Conservation (phyloP, 176 grass and related monocot genomes). For the Pontederia paniculata region DNA sequence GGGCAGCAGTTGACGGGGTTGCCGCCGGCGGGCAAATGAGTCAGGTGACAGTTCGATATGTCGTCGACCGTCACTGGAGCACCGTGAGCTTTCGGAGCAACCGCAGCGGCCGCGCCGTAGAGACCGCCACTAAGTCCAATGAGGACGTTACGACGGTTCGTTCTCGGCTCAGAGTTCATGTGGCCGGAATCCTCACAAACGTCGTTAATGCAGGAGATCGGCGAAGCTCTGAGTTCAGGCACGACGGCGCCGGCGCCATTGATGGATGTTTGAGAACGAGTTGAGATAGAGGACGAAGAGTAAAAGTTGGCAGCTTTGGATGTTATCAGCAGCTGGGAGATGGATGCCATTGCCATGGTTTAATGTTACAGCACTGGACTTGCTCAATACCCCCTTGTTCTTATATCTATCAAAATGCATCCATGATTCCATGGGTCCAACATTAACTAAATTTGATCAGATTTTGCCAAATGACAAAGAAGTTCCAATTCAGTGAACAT, state of each 20-base stretch:
- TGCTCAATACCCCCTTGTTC: too few relatives aligned
- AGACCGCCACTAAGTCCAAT: slow-evolving; percentile 15
- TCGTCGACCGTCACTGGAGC: slow-evolving; percentile 18
- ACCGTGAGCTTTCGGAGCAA: not conserved
- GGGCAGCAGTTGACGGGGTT: slow-evolving; percentile 25
- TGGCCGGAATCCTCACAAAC: not conserved
- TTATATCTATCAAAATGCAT: too few relatives aligned
- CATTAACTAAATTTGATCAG: too few relatives aligned
- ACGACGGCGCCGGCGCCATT: not conserved
- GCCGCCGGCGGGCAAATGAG: slow-evolving; percentile 1
- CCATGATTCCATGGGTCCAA: too few relatives aligned
- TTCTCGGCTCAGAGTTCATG: not conserved
- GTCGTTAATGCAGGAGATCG: not conserved
- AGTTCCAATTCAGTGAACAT: too few relatives aligned
- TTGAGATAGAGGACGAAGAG: not conserved
- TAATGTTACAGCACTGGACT: too few relatives aligned
- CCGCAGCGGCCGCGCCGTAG: slow-evolving; percentile 5
- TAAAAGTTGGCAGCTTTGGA: not conserved
- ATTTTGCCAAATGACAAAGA: too few relatives aligned
- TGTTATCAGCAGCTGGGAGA: not conserved
- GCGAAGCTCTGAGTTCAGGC: not conserved
- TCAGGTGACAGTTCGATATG: not conserved
- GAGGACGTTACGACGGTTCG: slow-evolving; percentile 6
- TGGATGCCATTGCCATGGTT: slow-evolving; percentile 1
- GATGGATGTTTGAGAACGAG: too few relatives aligned